Percentiles rank a stretch among this genome's conserved stretches.
Evolutionary conservation across 2,329 filamentous ascomycete genomes (phyloP).

Genomic region (Blumeriella jaapii): DNA sequence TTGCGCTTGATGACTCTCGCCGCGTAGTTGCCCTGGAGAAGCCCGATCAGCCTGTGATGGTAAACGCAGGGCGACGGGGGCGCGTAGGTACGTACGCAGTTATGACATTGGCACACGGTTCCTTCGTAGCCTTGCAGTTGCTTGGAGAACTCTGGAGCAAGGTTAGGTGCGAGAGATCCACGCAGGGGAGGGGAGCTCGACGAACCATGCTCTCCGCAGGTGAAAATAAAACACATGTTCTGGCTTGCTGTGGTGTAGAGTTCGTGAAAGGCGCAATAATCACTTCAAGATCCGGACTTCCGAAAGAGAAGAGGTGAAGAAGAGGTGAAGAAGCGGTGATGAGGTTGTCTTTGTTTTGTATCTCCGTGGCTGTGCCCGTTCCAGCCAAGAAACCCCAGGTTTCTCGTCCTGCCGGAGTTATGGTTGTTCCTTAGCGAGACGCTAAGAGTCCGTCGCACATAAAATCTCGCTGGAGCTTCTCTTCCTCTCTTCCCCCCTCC

Average conservation of each 20-base stretch:
- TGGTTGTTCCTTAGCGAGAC: too few relatives aligned
- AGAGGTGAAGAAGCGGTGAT: too few relatives aligned
- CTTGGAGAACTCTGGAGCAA: slow-evolving; percentile 24
- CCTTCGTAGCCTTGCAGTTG: slow-evolving; percentile 44
- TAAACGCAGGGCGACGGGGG: neutral
- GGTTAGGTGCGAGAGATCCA: slow-evolving; percentile 11
- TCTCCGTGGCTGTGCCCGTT: too few relatives aligned
- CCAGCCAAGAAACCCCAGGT: too few relatives aligned
- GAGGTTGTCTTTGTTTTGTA: too few relatives aligned
- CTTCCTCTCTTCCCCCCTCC: slow-evolving; percentile 20
- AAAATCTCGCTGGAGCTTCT: too few relatives aligned
- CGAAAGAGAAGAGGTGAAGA: too few relatives aligned
- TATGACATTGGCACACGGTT: slow-evolving; percentile 50
- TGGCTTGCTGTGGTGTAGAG: neutral
- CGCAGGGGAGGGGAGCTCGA: slow-evolving; percentile 2
- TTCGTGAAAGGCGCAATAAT: slow-evolving; percentile 3
- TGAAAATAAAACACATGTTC: slow-evolving; percentile 25
- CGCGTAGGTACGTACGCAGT: slow-evolving; percentile 36
- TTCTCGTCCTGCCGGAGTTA: too few relatives aligned
- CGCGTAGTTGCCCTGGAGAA: slow-evolving; percentile 42
- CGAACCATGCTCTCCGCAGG: slow-evolving; percentile 27
- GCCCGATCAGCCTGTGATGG: slow-evolving; percentile 1
- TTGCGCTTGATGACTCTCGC: slow-evolving; percentile 50
- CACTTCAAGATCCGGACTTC: neutral
- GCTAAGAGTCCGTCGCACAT: too few relatives aligned